These are phyloP conservation scores for Nicotiana sylvestris DNA, from an alignment of 257 asterid species.

Conservation along the genomic window DNA sequence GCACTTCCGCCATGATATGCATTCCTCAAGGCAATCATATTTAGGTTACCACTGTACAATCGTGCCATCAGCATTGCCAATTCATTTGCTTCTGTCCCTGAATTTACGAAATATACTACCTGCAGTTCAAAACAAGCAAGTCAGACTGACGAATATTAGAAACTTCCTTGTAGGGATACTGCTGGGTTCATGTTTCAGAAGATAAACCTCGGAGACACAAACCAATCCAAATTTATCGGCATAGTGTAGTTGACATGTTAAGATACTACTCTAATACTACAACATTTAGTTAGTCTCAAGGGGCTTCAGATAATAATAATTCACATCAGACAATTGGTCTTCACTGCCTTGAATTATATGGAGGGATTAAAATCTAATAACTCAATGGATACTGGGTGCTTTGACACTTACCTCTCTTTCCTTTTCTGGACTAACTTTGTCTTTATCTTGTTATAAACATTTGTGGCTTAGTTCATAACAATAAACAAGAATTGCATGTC, in stretches of 20 bases:
- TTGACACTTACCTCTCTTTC: not conserved
- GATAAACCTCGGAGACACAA: not conserved
- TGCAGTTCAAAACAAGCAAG: slow-evolving; percentile 32
- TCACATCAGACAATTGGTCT: not conserved
- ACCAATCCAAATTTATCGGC: not conserved
- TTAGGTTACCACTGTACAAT: slow-evolving; percentile 71
- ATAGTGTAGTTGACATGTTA: not conserved
- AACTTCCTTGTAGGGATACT: not conserved
- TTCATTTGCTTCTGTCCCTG: slow-evolving; percentile 97
- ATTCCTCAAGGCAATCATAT: slow-evolving; percentile 84
- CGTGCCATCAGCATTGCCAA: slow-evolving; percentile 96
- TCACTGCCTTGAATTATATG: not conserved
- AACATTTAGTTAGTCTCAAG: not conserved
- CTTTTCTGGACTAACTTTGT: not conserved
- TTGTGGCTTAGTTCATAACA: not conserved
- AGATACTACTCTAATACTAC: not conserved
- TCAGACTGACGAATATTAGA: not conserved
- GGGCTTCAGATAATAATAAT: not conserved
- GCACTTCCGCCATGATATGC: slow-evolving; percentile 97
- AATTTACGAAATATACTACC: slow-evolving; percentile 94
- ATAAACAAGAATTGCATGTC: not conserved
- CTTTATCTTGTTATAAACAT: not conserved
- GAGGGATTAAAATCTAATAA: not conserved
- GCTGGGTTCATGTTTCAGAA: not conserved
- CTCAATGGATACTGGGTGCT: not conserved